Conservation (phyloP, 1,284 basidiomycete species). For the Chalciporus sp. region DNA sequence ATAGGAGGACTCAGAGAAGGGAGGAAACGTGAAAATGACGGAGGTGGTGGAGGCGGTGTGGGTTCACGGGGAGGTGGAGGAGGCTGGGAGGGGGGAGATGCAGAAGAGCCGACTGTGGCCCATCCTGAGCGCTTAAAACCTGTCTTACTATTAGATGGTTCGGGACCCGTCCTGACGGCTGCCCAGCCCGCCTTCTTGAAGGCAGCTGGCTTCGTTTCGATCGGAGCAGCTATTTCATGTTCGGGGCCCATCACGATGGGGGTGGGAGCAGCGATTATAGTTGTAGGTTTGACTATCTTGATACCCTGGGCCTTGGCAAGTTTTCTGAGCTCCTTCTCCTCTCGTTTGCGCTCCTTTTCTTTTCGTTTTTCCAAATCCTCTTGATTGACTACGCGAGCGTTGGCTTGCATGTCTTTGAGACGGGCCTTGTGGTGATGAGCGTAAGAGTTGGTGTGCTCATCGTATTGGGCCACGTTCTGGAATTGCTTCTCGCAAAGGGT, state of each 20-base stretch:
- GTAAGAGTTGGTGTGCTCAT: constrained; percentile 84
- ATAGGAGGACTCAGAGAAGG: constrained; percentile 35
- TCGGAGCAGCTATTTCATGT: constrained; percentile 21
- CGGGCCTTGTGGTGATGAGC: constrained; percentile 82
- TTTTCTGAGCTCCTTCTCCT: constrained; percentile 79
- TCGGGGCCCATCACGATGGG: constrained; percentile 20
- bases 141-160: constrained; percentile 11
- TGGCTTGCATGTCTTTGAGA: constrained; percentile 74
- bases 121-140: constrained; percentile 14
- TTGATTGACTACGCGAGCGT: constrained; percentile 55
- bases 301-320: constrained; percentile 78
- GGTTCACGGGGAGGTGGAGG: constrained; percentile 21
- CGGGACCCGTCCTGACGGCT: constrained; percentile 35
- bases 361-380: constrained; percentile 72
- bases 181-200: constrained; percentile 68
- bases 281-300: constrained; percentile 57
- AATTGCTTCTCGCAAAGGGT: constrained; percentile 83
- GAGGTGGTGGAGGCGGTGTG: constrained; percentile 12
- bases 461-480: constrained; percentile 78
- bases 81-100: constrained; percentile 22
- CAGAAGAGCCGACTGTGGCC: constrained; percentile 18
- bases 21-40: constrained; percentile 19
- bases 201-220: constrained; percentile 41
- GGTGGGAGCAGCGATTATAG: constrained; percentile 22
- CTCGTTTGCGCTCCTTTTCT: constrained; percentile 80